Base-by-base conservation (phyloP, 495 filamentous ascomycete species). In the Aspergillus panamensis region DNA sequence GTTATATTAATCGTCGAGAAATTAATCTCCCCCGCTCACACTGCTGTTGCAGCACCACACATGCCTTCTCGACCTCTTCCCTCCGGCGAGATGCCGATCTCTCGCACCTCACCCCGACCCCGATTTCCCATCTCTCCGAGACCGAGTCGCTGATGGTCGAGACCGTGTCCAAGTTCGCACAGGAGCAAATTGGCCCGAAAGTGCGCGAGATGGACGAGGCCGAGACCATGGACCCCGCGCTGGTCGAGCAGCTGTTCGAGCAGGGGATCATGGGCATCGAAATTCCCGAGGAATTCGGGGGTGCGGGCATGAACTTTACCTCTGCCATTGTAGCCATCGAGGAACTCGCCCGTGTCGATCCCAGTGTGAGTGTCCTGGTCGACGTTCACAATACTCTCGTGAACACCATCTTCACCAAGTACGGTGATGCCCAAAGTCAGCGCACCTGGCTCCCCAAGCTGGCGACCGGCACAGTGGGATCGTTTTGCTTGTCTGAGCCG, bases 361-460 rank as follows among this genome's bases (percentile, higher is more conserved):
- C 94, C 33, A 94, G 89, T 53, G 94, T 97, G 42, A 92, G 89
- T 68, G 92, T 97, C 55, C 75, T 97, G 80, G 86, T 87, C 14
- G 92, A 97, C 70, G 92, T 97, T 29, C 95, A 99, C 80, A 99
- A 99, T 74, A 99, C 94, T 8, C 77, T 99, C 31, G 92, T 96
- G 71, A 97, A 97, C 77, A 97, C 93, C 12, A 88, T 89, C 21
- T 82, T 99, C 55, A 64, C 96, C 64, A 95, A 90, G 65, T 96
- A 89, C 73, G 95, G 86, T 25, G 88, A 84, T 60, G 77, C 80
- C 40, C 80, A 86, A 62, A 66, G 86, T 53, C 90, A 92, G 79
- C 85, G 86, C 66, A 90, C 87, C 64, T 97, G 87, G 82, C 77
- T 99, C 58, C 93, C 94, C 6, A 82, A 82, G 67, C 76, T 99